phyloP scores from a whole-genome alignment of 495 filamentous ascomycete genomes.

The Symbiotaphrina buchneri region DNA sequence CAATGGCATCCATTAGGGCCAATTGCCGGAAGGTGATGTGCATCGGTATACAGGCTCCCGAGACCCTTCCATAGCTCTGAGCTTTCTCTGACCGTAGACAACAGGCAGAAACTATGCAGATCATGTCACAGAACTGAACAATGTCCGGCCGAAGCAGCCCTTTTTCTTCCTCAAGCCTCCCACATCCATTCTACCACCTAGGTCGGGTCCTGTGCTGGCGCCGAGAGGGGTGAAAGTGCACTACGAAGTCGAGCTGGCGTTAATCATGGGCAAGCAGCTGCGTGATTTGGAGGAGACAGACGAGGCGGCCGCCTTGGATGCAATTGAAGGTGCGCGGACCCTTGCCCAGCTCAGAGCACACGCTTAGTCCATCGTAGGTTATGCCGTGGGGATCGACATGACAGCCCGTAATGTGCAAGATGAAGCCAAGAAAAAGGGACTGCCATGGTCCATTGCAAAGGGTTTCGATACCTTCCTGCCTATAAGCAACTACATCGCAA shows the following conservation, averaged over 20 bases:
- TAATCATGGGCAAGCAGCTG: slow-evolving; percentile 62
- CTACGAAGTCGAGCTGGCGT: slow-evolving; percentile 85
- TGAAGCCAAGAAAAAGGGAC: slow-evolving; percentile 84
- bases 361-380: slow-evolving; percentile 23
- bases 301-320: slow-evolving; percentile 29
- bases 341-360: not conserved
- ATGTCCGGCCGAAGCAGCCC: slow-evolving; percentile 61
- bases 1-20: slow-evolving; percentile 32
- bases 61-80: slow-evolving; percentile 1
- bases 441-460: slow-evolving; percentile 92
- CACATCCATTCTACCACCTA: slow-evolving; percentile 56
- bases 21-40: slow-evolving; percentile 80
- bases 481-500: slow-evolving; percentile 36
- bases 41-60: slow-evolving; percentile 33
- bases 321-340: slow-evolving; percentile 20
- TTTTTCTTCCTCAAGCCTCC: slow-evolving; percentile 98
- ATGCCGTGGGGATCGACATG: slow-evolving; percentile 80
- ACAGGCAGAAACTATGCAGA: slow-evolving; percentile 29
- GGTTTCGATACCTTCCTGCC: slow-evolving; percentile 96
- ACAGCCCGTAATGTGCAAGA: slow-evolving; percentile 85
- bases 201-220: slow-evolving; percentile 57
- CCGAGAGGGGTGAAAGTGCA: slow-evolving; percentile 68
- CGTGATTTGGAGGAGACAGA: slow-evolving; percentile 46
- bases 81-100: not conserved
- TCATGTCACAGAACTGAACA: slow-evolving; percentile 86